These are phyloP conservation scores for Epichloe sp. DNA, from an alignment of 2,329 filamentous ascomycete genomes.

Conservation along the genomic window DNA sequence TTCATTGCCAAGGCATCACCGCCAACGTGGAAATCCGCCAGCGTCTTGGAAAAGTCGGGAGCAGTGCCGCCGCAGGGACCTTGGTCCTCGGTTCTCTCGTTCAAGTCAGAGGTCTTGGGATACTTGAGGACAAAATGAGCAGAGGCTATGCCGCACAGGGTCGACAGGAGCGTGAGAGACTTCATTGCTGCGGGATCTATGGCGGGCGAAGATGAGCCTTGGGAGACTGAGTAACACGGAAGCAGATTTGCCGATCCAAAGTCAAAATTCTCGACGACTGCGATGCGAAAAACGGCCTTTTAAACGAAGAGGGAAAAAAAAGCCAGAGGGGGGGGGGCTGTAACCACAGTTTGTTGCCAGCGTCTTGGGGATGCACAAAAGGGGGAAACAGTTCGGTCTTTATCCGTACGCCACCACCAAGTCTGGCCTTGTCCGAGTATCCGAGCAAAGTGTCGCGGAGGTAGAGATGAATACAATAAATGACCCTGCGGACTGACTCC, in stretches of 20 bases:
- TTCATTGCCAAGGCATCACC: slow-evolving; percentile 38
- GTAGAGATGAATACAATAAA: too few relatives aligned
- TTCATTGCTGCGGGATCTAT: slow-evolving; percentile 4
- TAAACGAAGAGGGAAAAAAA: too few relatives aligned
- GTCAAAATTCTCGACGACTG: not conserved
- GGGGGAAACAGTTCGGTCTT: not conserved
- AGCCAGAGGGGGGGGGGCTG: not conserved
- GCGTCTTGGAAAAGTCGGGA: slow-evolving; percentile 29
- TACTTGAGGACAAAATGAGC: slow-evolving; percentile 43
- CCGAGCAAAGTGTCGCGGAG: not conserved
- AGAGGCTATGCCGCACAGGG: slow-evolving; percentile 26
- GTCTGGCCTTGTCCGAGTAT: not conserved
- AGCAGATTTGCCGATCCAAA: not conserved
- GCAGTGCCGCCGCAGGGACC: slow-evolving; percentile 43
- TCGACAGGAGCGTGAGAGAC: slow-evolving; percentile 21
- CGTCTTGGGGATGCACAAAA: not conserved
- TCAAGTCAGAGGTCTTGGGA: slow-evolving; percentile 33
- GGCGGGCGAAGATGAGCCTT: not conserved
- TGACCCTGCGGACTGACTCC: too few relatives aligned
- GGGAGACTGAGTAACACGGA: not conserved
- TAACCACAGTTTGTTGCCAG: too few relatives aligned
- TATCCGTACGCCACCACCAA: not conserved
- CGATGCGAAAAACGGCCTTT: not conserved
- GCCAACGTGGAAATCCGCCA: slow-evolving; percentile 44
- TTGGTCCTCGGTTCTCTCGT: slow-evolving; percentile 29